Percentiles rank a stretch among this genome's conserved stretches.
phyloP scores from a whole-genome alignment of 2,329 filamentous ascomycete species.

The Paracamarosporium sp. region DNA sequence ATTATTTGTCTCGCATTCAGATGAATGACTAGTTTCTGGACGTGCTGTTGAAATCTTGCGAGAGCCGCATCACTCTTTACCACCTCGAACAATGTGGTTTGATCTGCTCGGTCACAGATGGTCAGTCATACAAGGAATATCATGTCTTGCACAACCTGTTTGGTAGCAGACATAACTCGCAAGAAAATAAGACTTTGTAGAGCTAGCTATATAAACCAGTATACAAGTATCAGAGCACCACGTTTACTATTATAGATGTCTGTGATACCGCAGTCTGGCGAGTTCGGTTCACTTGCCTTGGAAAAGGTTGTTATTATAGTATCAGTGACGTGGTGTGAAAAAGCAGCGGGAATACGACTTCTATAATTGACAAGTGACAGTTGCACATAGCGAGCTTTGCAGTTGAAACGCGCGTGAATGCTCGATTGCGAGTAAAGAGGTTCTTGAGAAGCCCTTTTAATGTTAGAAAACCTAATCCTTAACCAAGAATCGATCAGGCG shows the following conservation, averaged over 20 bases:
- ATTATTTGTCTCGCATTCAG: conserved; percentile 6
- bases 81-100: background rate
- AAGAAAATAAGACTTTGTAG: background rate
- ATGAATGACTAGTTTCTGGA: background rate
- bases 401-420: no score
- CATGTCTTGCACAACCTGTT: no score
- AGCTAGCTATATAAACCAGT: background rate
- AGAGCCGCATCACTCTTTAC: background rate
- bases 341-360: background rate
- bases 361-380: background rate
- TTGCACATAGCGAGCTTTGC: no score
- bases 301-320: no score
- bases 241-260: no score
- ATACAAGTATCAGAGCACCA: background rate
- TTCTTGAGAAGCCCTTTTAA: no score
- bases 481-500: no score
- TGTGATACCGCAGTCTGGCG: no score
- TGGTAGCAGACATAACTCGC: background rate
- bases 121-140: no score
- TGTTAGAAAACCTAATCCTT: no score
- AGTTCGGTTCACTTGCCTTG: background rate
- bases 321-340: background rate
- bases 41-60: background rate
- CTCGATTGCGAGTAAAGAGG: no score
- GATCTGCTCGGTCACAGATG: conserved; percentile 1